These are phyloP conservation scores for Fomitopsis pinicola DNA, from an alignment of 1,284 basidiomycete species.

Conservation along the genomic window DNA sequence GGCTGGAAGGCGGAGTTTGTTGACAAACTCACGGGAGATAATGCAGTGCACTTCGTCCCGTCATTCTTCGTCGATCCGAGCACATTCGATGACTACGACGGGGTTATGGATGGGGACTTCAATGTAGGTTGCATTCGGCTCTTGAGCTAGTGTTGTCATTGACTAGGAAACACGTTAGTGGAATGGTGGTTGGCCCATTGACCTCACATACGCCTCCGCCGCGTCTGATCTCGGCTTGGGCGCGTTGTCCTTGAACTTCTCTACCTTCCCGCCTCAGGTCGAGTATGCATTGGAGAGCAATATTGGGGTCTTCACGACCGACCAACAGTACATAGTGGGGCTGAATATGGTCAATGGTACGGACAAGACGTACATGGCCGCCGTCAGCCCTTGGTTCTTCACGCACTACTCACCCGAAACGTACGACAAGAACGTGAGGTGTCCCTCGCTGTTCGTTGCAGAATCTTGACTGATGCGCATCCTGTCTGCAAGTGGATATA, in stretches of 20 bases:
- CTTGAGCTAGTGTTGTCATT: slow-evolving; percentile 31
- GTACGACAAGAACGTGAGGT: not conserved
- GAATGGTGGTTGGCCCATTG: slow-evolving; percentile 19
- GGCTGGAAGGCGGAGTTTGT: slow-evolving; percentile 60
- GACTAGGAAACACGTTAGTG: slow-evolving; percentile 29
- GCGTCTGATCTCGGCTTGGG: not conserved
- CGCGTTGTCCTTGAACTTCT: not conserved
- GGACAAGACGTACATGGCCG: slow-evolving; percentile 28
- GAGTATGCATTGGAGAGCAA: slow-evolving; percentile 30
- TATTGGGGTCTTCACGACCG: slow-evolving; percentile 26
- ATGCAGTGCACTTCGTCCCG: slow-evolving; percentile 59
- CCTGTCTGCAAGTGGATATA: slow-evolving; percentile 63
- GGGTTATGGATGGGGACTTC: slow-evolving; percentile 50
- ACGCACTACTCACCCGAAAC: slow-evolving; percentile 25
- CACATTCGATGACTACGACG: slow-evolving; percentile 41
- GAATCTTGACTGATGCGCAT: slow-evolving; percentile 20
- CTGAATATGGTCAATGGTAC: slow-evolving; percentile 6
- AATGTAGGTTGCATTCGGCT: slow-evolving; percentile 31
- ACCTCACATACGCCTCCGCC: not conserved
- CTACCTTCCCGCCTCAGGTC: not conserved
- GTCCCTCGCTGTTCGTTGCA: not conserved
- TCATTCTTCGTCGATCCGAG: slow-evolving; percentile 60
- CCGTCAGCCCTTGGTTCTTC: slow-evolving; percentile 54
- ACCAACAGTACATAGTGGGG: slow-evolving; percentile 24
- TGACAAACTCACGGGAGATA: slow-evolving; percentile 39